Conservation (phyloP, 2,329 filamentous ascomycete species). For the Penicillium sp. region DNA sequence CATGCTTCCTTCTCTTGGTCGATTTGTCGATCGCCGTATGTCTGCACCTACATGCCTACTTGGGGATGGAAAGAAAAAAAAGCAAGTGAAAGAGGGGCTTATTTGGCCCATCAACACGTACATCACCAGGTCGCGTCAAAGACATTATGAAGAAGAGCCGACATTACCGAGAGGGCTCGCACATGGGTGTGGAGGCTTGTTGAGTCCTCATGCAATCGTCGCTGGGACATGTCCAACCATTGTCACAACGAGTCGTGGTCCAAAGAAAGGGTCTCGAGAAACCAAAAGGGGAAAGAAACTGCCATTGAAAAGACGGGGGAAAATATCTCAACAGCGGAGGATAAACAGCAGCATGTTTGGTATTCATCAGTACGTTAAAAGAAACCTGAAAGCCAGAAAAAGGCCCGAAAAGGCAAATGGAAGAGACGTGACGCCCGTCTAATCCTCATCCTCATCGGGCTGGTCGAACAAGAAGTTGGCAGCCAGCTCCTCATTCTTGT, state of each 20-base stretch:
- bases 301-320: not conserved
- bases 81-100: no score
- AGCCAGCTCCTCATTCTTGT: constrained; percentile 98
- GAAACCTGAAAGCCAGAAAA: not conserved
- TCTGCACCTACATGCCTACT: no score
- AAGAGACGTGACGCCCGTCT: constrained; percentile 7
- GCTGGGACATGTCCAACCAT: not conserved
- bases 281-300: not conserved
- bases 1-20: no score
- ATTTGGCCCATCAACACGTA: no score
- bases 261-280: no score
- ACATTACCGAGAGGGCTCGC: no score
- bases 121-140: no score
- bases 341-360: constrained; percentile 22
- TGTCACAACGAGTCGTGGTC: no score
- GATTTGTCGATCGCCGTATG: no score
- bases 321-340: constrained; percentile 8
- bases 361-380: constrained; percentile 25
- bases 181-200: no score
- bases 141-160: no score
- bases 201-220: not conserved
- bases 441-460: constrained; percentile 67
- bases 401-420: constrained; percentile 3
- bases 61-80: no score
- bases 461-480: constrained; percentile 98